Conservation (phyloP, 768 basidiomycete genomes). For the Amanita brunnescens region DNA sequence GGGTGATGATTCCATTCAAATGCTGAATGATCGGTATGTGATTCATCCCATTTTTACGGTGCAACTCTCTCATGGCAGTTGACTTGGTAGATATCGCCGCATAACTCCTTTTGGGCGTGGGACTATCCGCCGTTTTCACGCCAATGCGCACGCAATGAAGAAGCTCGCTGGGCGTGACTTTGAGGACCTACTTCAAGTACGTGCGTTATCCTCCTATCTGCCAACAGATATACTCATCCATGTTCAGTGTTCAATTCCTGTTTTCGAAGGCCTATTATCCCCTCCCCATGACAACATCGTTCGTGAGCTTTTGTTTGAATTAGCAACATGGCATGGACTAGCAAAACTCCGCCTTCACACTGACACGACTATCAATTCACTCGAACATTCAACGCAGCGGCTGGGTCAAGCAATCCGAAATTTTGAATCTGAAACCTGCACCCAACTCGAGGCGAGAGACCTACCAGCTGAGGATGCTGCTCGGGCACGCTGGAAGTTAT, state of each 20-base stretch:
- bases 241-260: slow-evolving; percentile 24
- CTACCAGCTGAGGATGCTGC: slow-evolving; percentile 18
- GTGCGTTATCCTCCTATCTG: background rate
- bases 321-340: slow-evolving; percentile 27
- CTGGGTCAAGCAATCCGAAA: slow-evolving; percentile 18
- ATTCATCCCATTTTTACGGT: background rate
- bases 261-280: slow-evolving; percentile 28
- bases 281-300: slow-evolving; percentile 19
- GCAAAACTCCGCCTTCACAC: slow-evolving; percentile 26
- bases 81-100: slow-evolving; percentile 19
- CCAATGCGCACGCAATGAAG: slow-evolving; percentile 25
- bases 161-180: slow-evolving; percentile 26
- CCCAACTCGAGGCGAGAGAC: slow-evolving; percentile 14
- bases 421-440: slow-evolving; percentile 15
- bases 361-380: no score
- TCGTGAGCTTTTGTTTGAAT: slow-evolving; percentile 19
- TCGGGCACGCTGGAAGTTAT: slow-evolving; percentile 12
- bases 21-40: slow-evolving; percentile 16
- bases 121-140: slow-evolving; percentile 26
- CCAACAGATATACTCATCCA: background rate
- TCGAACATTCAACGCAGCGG: slow-evolving; percentile 17
- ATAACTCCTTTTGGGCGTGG: slow-evolving; percentile 21
- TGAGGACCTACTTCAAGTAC: slow-evolving; percentile 37
- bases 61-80: background rate
- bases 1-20: slow-evolving; percentile 12